These are phyloP conservation scores for Myochromella boudieri DNA, from an alignment of 768 basidiomycete species.

Conservation along the genomic window DNA sequence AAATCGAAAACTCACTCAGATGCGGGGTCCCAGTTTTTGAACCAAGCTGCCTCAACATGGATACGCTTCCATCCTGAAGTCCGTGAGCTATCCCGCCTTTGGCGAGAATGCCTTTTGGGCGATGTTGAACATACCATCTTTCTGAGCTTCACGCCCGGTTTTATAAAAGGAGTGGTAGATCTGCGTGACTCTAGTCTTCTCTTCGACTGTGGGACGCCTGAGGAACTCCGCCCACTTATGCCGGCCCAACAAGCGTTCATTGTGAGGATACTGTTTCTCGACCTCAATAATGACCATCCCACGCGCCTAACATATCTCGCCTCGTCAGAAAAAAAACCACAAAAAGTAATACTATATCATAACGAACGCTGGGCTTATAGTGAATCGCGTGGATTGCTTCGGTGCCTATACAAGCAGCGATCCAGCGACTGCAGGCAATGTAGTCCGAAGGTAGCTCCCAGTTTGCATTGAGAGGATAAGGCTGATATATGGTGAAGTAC, in stretches of 20 bases:
- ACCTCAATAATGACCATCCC: constrained; percentile 53
- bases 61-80: constrained; percentile 50
- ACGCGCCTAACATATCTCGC: constrained; percentile 29
- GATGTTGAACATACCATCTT: constrained; percentile 38
- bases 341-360: background rate
- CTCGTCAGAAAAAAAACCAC: constrained; percentile 2
- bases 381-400: constrained; percentile 41
- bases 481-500: constrained; percentile 46
- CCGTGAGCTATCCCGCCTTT: background rate
- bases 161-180: constrained; percentile 44
- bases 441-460: constrained; percentile 41
- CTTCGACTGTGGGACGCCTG: constrained; percentile 35
- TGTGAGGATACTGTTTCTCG: constrained; percentile 33
- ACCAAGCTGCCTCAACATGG: constrained; percentile 41
- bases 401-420: constrained; percentile 41
- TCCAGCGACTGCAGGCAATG: constrained; percentile 44
- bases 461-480: constrained; percentile 50
- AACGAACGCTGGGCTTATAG: constrained; percentile 45
- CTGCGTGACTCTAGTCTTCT: constrained; percentile 33
- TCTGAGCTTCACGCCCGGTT: constrained; percentile 43
- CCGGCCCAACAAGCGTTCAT: constrained; percentile 44
- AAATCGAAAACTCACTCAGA: constrained; percentile 27
- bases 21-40: constrained; percentile 34
- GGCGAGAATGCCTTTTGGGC: background rate
- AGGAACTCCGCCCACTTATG: constrained; percentile 51